Evolutionary conservation across 768 basidiomycete species (phyloP).

Genomic region (Saitozyma podzolica): DNA sequence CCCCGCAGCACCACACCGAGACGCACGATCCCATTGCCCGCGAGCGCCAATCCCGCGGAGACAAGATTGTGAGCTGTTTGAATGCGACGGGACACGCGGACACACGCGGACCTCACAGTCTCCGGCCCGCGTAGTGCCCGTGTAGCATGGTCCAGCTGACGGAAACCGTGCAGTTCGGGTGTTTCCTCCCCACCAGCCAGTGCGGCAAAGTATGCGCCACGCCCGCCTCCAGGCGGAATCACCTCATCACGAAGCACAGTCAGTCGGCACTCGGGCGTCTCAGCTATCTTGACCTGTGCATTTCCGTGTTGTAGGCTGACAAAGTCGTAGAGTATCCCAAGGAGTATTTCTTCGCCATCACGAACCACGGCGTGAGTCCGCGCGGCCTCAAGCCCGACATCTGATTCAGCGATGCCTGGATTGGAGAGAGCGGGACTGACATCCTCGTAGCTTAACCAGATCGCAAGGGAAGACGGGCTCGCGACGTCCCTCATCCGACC

Average conservation of each 20-base stretch:
- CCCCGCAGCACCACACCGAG: constrained; percentile 57
- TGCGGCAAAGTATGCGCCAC: constrained; percentile 62
- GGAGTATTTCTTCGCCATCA: constrained; percentile 86
- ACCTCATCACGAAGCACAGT: constrained; percentile 74
- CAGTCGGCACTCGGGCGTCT: constrained; percentile 6
- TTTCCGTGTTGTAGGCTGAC: constrained; percentile 2
- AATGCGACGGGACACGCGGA: too few relatives aligned
- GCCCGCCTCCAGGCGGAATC: constrained; percentile 74
- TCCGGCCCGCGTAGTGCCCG: constrained; percentile 41
- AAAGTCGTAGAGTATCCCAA: constrained; percentile 66
- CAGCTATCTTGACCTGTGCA: not conserved
- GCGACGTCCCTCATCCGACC: constrained; percentile 37
- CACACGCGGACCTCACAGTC: too few relatives aligned
- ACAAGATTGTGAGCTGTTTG: constrained; percentile 66
- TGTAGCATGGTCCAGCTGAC: constrained; percentile 7
- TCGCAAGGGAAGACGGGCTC: constrained; percentile 38
- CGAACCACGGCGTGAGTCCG: constrained; percentile 68
- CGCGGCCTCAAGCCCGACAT: too few relatives aligned
- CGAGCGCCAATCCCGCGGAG: constrained; percentile 72
- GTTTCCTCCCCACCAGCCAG: constrained; percentile 64
- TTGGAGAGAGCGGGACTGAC: not conserved
- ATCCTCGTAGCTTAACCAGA: constrained; percentile 29
- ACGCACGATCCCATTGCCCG: constrained; percentile 84
- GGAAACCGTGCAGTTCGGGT: constrained; percentile 64
- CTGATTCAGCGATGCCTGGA: too few relatives aligned